Conservation (phyloP, 106 monocot genomes). For the Dendrobium officinale region DNA sequence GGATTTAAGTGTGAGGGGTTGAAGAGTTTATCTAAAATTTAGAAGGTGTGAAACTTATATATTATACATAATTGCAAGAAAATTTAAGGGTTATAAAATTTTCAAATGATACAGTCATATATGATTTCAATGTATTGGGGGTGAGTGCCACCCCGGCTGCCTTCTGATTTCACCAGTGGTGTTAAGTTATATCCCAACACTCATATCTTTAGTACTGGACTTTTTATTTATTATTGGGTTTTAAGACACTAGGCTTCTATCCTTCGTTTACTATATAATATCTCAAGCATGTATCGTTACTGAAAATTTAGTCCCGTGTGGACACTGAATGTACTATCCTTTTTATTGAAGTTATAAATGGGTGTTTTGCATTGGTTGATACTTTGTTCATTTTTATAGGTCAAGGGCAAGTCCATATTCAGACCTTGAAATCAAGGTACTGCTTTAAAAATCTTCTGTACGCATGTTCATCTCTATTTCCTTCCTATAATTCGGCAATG, state of each 20-base stretch:
- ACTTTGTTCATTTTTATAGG: not conserved
- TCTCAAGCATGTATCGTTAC: not conserved
- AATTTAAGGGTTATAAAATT: too few species aligned
- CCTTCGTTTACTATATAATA: not conserved
- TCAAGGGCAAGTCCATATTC: slow-evolving; percentile 5
- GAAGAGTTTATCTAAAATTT: too few species aligned
- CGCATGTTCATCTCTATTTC: not conserved
- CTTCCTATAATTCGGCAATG: not conserved
- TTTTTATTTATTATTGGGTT: not conserved
- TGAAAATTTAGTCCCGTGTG: not conserved
- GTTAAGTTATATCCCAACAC: not conserved
- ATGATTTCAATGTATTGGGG: too few species aligned
- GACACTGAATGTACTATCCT: not conserved
- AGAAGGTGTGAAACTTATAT: too few species aligned
- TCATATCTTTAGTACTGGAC: not conserved
- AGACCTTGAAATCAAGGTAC: slow-evolving; percentile 10
- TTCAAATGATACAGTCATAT: too few species aligned
- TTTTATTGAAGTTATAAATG: not conserved
- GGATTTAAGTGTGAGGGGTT: too few species aligned
- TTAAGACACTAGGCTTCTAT: not conserved
- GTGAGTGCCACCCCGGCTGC: too few species aligned
- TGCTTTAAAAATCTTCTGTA: not conserved
- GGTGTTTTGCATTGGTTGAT: not conserved
- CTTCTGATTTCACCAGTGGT: too few species aligned
- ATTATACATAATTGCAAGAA: too few species aligned